Evolutionary conservation across 228 moss, liverwort and hornwort genomes (phyloP), one percentile per base, ranked within the genome.

Genomic region (Sphagnum magellanicum): DNA sequence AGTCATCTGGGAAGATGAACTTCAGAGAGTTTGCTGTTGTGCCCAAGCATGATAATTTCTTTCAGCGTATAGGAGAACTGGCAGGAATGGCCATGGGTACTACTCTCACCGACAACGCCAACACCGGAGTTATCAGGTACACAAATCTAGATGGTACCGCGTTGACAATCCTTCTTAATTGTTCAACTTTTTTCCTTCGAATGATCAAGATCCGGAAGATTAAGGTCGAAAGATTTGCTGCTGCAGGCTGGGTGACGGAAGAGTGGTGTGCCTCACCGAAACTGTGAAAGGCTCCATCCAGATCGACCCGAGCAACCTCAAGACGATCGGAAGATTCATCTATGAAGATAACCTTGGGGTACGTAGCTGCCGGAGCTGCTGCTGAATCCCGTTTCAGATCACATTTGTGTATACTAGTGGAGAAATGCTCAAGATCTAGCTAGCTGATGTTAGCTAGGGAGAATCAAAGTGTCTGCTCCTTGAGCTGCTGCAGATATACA

Each of bases 201-300:
- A 32, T 32, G 32, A 32, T 32, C 32, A 32, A 32, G 32, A 32
- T 32, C 32, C 32, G 32, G 32, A 32, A 32, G 32, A 32, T 32
- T 32, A 32, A 32, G 32, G 32, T 32, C 32, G 32, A 32, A 32
- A 32, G 32, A 32, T 32, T 32, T 32, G 32, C 32, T 32, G 32
- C 32, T 50, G 50, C 64, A 75, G 75, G 57, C 51, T 79, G 59
- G 75, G 75, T 5, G 79, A 75, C 49, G 79, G 79, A 46, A 72
- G 79, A 49, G 79, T 79, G 32, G 59, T 79, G 48, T 79, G 79
- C 64, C 72, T 79, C 16, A 79, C 79, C 6, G 79, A 79, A 60
- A 79, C 79, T 16, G 68, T 72, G 49, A 76, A 76, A 57, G 76
- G 76, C 4, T 71, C 76, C 32, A 79, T 72, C 5, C 72, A 79